Conservation (phyloP, 805 yeast genomes). For the Nakazawaea ambrosiae region DNA sequence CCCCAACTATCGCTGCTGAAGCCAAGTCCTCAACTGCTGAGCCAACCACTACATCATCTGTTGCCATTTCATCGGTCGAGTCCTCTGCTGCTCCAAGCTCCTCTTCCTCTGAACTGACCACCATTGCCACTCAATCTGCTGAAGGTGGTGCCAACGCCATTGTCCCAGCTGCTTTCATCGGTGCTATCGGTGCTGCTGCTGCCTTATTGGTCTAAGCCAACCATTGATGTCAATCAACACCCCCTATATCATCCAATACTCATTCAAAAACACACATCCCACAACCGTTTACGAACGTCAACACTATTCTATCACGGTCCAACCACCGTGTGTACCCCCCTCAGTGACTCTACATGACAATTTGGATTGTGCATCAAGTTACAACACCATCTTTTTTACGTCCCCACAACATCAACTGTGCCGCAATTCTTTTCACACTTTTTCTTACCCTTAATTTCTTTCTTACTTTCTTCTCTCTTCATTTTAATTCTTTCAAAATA, state of each 20-base stretch:
- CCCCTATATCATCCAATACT: neutral
- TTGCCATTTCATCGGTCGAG: conserved; percentile 12
- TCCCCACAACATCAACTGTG: no score
- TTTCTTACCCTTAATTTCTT: no score
- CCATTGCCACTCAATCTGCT: conserved; percentile 12
- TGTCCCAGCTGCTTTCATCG: conserved; percentile 15
- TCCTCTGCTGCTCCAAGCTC: conserved; percentile 12
- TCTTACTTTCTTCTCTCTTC: no score
- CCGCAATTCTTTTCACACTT: no score
- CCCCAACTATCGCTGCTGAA: conserved; percentile 11
- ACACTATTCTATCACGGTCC: no score
- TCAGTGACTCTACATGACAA: no score
- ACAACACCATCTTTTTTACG: no score
- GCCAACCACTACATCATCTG: conserved; percentile 18
- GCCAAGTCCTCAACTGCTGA: conserved; percentile 17
- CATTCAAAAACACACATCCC: neutral
- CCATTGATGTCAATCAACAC: neutral
- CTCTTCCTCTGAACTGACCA: conserved; percentile 17
- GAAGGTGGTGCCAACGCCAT: conserved; percentile 16
- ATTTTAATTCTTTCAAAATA: no score
- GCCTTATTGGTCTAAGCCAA: conserved; percentile 13
- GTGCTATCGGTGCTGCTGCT: conserved; percentile 20
- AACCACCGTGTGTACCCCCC: no score
- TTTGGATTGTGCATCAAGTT: no score
- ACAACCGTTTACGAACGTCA: no score